Percentiles rank a stretch among this genome's conserved stretches.
These are phyloP conservation scores for Verticillium klebahnii DNA, from an alignment of 2,329 filamentous ascomycete genomes.

Conservation along the genomic window DNA sequence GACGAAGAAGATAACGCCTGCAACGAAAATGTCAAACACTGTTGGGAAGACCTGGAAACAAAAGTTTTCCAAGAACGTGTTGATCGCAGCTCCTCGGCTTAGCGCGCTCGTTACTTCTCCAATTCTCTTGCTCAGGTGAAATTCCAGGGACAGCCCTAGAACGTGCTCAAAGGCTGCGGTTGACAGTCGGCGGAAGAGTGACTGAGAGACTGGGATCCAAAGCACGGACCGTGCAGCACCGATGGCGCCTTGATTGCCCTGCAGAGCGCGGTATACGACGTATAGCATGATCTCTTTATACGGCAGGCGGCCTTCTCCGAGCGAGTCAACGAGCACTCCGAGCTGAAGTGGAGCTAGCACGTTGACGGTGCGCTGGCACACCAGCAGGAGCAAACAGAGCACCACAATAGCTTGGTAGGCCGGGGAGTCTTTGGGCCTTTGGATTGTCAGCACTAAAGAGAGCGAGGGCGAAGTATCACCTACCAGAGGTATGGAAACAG, in stretches of 20 bases:
- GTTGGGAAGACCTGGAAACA: slow-evolving; percentile 46
- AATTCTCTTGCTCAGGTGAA: slow-evolving; percentile 46
- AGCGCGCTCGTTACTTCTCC: slow-evolving; percentile 47
- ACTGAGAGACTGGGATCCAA: slow-evolving; percentile 44
- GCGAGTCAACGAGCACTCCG: slow-evolving; percentile 31
- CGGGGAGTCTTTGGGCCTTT: slow-evolving; percentile 36
- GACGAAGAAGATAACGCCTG: slow-evolving; percentile 39
- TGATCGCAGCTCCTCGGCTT: slow-evolving; percentile 40
- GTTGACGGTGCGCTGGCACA: slow-evolving; percentile 38
- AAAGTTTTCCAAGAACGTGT: slow-evolving; percentile 43
- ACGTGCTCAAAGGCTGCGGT: slow-evolving; percentile 43
- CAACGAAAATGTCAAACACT: slow-evolving; percentile 44
- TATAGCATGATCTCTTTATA: slow-evolving; percentile 38
- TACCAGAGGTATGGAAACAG: slow-evolving; percentile 43
- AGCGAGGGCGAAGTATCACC: not conserved
- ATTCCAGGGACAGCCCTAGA: slow-evolving; percentile 40
- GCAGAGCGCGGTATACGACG: slow-evolving; percentile 36
- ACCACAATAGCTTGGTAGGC: slow-evolving; percentile 35
- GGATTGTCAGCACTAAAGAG: no score
- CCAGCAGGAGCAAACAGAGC: slow-evolving; percentile 33
- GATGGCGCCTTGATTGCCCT: slow-evolving; percentile 39
- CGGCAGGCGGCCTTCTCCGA: slow-evolving; percentile 35
- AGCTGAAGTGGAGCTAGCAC: slow-evolving; percentile 37
- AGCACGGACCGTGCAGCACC: slow-evolving; percentile 36
- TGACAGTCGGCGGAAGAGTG: slow-evolving; percentile 35